These are phyloP conservation scores for Paramecium octaurelia DNA, from an alignment of 73 alveolate genomes.

Conservation along the genomic window DNA sequence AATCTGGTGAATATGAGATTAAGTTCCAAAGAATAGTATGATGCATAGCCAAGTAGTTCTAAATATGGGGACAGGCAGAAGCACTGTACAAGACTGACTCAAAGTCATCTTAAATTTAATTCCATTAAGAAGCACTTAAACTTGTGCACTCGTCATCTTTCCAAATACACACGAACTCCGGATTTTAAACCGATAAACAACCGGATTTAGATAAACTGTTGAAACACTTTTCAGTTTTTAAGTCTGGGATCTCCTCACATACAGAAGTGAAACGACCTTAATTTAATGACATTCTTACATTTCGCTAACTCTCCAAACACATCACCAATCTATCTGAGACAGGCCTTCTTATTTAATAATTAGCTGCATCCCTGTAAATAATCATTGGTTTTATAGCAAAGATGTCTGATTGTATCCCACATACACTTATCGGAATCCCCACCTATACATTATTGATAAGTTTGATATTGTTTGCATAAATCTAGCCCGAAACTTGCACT, in stretches of 20 bases:
- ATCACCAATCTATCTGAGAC: not conserved
- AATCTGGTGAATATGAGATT: not conserved
- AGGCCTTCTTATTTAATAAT: conserved; percentile 4
- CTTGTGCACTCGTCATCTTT: not conserved
- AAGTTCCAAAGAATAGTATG: not conserved
- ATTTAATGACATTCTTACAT: not conserved
- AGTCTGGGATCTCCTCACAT: conserved; percentile 8
- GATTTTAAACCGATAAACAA: not conserved
- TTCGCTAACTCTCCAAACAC: not conserved
- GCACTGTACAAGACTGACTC: not conserved
- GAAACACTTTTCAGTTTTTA: not conserved
- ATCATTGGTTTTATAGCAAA: not conserved
- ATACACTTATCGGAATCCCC: not conserved
- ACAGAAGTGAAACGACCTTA: not conserved
- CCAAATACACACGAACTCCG: not conserved
- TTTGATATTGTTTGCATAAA: not conserved
- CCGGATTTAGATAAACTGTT: not conserved
- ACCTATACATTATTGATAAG: not conserved
- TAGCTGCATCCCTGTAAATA: not conserved
- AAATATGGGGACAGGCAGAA: conserved; percentile 2
- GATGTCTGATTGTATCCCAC: conserved; percentile 5
- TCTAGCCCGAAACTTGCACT: not conserved
- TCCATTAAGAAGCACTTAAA: not conserved
- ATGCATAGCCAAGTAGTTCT: not conserved
- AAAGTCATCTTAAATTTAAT: not conserved